Evolutionary conservation across 768 basidiomycete species (phyloP).

Genomic region (Agrocybe praecox): DNA sequence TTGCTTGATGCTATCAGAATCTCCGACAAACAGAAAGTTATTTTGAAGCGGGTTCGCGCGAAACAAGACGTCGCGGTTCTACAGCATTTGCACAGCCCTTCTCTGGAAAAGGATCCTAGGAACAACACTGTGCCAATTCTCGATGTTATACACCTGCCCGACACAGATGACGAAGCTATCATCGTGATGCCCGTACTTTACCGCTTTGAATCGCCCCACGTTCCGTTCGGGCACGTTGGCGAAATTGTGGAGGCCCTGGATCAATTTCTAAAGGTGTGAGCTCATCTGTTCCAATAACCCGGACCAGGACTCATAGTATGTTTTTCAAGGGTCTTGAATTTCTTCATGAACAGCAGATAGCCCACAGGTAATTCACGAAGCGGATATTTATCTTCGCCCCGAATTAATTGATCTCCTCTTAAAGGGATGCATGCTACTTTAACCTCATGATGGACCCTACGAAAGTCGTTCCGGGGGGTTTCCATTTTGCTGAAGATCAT

Average conservation of each 20-base stretch:
- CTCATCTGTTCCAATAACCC: neutral
- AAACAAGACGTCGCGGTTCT: conserved; percentile 2
- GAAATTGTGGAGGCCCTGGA: conserved; percentile 22
- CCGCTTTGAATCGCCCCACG: conserved; percentile 19
- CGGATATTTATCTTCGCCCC: too few species aligned
- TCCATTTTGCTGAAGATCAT: conserved; percentile 2
- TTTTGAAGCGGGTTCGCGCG: conserved; percentile 16
- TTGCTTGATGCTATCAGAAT: conserved; percentile 15
- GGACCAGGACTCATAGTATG: neutral
- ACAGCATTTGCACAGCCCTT: conserved; percentile 7
- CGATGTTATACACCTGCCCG: conserved; percentile 6
- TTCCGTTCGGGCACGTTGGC: conserved; percentile 19
- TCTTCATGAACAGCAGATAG: conserved; percentile 17
- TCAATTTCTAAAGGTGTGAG: conserved; percentile 16
- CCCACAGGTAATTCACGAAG: conserved; percentile 14
- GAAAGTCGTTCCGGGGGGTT: conserved; percentile 16
- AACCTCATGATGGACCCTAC: conserved; percentile 23
- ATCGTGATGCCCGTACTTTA: conserved; percentile 36
- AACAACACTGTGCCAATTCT: conserved; percentile 15
- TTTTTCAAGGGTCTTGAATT: conserved; percentile 14
- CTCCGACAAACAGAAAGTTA: conserved; percentile 10
- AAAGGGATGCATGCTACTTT: conserved; percentile 16
- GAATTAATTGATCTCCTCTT: too few species aligned
- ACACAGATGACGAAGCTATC: conserved; percentile 19
- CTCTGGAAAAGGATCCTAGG: conserved; percentile 7